These are phyloP conservation scores for Centrapalus pauciflorus DNA, from an alignment of 129 eudicot genomes.

Conservation along the genomic window DNA sequence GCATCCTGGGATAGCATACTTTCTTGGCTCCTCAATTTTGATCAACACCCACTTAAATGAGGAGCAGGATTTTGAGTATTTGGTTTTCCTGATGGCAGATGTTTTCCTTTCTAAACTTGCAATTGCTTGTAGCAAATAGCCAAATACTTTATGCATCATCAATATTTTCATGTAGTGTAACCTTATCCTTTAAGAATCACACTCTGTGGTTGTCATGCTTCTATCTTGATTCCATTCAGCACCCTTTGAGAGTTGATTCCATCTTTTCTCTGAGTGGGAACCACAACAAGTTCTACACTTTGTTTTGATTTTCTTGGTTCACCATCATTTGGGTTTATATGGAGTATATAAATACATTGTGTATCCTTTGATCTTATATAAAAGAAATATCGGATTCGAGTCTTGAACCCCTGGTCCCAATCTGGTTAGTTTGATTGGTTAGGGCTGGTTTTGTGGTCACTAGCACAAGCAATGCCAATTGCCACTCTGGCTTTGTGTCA, in stretches of 20 bases:
- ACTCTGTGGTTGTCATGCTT: slow-evolving; percentile 21
- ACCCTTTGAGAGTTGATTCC: neutral
- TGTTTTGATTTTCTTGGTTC: no score
- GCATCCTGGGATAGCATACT: neutral
- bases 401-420: no score
- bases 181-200: slow-evolving; percentile 27
- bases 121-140: neutral
- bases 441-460: no score
- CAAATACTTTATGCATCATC: neutral
- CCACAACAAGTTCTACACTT: neutral
- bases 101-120: neutral
- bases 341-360: no score
- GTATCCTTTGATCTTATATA: no score
- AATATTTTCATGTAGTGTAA: neutral
- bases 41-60: neutral
- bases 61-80: neutral
- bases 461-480: no score
- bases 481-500: no score
- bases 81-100: neutral
- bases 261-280: slow-evolving; percentile 21
- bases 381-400: no score
- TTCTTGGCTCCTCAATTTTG: neutral
- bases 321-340: no score
- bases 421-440: no score
- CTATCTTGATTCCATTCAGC: slow-evolving; percentile 4